Conservation (phyloP, 331 rosid genomes). For the Acacia concinna region DNA sequence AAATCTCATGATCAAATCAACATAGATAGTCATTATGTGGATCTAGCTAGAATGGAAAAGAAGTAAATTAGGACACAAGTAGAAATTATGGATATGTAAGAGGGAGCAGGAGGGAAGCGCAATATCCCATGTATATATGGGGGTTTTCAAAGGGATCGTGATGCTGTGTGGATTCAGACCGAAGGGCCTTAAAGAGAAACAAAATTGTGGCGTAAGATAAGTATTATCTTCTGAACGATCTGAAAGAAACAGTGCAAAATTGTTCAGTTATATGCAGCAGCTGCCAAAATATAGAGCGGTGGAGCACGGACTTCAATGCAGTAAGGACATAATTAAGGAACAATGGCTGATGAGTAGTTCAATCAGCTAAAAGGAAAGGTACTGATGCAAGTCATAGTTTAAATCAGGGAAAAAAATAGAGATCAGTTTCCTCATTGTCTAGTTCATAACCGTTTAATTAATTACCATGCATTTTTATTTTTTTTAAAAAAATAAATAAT, state of each 20-base stretch:
- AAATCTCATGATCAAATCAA: neutral
- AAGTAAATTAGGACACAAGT: neutral
- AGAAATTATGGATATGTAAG: neutral
- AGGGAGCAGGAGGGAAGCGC: neutral
- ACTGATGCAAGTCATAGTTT: slow-evolving; percentile 57
- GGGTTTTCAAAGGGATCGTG: neutral
- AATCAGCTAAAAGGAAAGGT: slow-evolving; percentile 57
- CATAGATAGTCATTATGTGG: neutral
- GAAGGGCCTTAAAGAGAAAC: neutral
- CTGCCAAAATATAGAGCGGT: slow-evolving; percentile 38
- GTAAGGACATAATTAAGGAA: slow-evolving; percentile 70
- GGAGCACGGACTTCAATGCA: slow-evolving; percentile 76
- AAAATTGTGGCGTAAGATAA: slow-evolving; percentile 7
- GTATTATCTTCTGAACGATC: slow-evolving; percentile 38
- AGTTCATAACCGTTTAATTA: slow-evolving; percentile 12
- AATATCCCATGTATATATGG: slow-evolving; percentile 8
- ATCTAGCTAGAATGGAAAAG: neutral
- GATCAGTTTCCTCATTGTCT: slow-evolving; percentile 5
- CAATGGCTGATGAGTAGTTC: slow-evolving; percentile 77
- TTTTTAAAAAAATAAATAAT: neutral
- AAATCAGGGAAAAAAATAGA: slow-evolving; percentile 44
- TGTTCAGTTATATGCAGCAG: slow-evolving; percentile 33
- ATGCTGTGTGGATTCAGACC: neutral
- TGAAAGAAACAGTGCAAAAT: slow-evolving; percentile 47
- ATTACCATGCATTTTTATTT: slow-evolving; percentile 56